A percentile compares a stretch with the other conserved stretches of the same genome.
These are phyloP conservation scores for Geosmithia putterillii DNA, from an alignment of 2,329 filamentous ascomycete genomes.

Conservation along the genomic window DNA sequence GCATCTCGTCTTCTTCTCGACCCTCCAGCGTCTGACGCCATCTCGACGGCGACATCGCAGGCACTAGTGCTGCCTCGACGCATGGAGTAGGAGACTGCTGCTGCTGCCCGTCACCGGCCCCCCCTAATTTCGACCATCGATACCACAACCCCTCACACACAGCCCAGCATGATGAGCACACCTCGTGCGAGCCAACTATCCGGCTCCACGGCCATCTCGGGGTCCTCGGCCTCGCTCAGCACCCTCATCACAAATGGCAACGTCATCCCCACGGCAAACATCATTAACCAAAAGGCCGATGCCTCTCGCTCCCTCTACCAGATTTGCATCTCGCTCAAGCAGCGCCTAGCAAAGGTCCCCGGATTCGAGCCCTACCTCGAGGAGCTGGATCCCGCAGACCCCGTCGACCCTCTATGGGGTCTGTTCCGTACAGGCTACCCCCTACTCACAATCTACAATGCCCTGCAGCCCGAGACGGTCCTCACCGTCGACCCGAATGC, in stretches of 20 bases:
- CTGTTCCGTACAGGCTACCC: constrained; percentile 76
- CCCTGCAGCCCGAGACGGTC: constrained; percentile 56
- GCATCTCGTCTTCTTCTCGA: neutral
- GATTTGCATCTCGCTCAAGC: constrained; percentile 78
- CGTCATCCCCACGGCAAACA: constrained; percentile 73
- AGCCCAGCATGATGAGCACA: constrained; percentile 34
- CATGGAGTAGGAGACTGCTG: neutral
- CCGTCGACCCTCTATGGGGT: constrained; percentile 84
- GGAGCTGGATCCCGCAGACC: constrained; percentile 58
- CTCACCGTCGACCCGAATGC: constrained; percentile 49
- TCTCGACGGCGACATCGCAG: neutral
- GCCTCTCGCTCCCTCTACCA: constrained; percentile 88
- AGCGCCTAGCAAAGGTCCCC: constrained; percentile 71
- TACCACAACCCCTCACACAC: neutral
- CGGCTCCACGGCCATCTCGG: constrained; percentile 43
- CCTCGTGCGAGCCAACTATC: constrained; percentile 50
- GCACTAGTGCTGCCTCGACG: neutral
- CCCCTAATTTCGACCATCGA: constrained; percentile 17
- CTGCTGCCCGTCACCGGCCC: neutral
- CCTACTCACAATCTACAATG: constrained; percentile 81
- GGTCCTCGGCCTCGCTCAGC: constrained; percentile 38
- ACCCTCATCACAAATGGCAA: constrained; percentile 41
- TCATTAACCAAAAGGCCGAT: constrained; percentile 94
- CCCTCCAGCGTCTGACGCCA: neutral
- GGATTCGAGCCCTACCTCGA: constrained; percentile 66